Evolutionary conservation across 768 basidiomycete genomes (phyloP).

Genomic region (Pulveroboletus sp.): DNA sequence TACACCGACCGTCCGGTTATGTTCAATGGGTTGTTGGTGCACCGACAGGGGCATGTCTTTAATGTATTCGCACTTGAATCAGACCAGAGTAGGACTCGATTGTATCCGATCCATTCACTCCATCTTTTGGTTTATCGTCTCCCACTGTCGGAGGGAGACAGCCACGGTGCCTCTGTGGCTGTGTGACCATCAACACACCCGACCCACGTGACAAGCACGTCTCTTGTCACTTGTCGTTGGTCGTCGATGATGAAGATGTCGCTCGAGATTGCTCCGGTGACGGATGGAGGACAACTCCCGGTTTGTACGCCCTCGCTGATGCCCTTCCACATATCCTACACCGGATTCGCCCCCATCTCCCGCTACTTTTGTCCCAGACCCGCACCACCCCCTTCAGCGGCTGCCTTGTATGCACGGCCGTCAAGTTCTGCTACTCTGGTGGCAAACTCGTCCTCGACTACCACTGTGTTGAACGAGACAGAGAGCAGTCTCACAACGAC

Average conservation of each 20-base stretch:
- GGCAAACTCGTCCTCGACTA: slow-evolving; percentile 3
- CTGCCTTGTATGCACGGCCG: neutral
- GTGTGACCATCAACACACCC: neutral
- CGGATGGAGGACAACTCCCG: slow-evolving; percentile 16
- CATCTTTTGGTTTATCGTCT: too few relatives aligned
- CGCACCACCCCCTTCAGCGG: slow-evolving; percentile 17
- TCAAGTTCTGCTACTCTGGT: slow-evolving; percentile 15
- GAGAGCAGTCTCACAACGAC: neutral
- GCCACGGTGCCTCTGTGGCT: too few relatives aligned
- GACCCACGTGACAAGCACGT: slow-evolving; percentile 7
- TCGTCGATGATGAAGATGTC: neutral
- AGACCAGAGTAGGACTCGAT: too few relatives aligned
- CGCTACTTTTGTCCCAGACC: slow-evolving; percentile 63
- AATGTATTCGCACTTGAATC: too few relatives aligned
- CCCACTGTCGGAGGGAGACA: too few relatives aligned
- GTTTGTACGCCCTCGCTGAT: slow-evolving; percentile 65
- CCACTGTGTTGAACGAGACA: slow-evolving; percentile 4
- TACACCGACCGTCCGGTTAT: neutral
- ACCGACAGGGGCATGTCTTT: too few relatives aligned
- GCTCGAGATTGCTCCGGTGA: slow-evolving; percentile 20
- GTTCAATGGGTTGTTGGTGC: too few relatives aligned
- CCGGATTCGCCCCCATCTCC: slow-evolving; percentile 67
- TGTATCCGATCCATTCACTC: too few relatives aligned
- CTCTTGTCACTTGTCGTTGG: neutral
- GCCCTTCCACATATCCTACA: slow-evolving; percentile 75